These are phyloP conservation scores for Chrysosporium queenslandicum DNA, from an alignment of 2,329 filamentous ascomycete genomes.

Conservation along the genomic window DNA sequence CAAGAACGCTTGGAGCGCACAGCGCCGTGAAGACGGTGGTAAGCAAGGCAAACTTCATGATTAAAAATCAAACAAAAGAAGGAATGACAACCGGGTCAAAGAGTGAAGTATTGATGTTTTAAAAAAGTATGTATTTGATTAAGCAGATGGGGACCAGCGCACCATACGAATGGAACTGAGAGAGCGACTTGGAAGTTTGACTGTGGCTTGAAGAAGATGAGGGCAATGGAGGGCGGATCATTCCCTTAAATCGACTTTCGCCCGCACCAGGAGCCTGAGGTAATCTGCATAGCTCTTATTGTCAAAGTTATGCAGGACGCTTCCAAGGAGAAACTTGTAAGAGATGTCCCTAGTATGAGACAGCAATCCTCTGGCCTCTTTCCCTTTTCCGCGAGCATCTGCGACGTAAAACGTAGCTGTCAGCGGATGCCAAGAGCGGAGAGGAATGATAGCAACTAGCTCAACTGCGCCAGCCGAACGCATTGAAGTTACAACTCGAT, in stretches of 20 bases:
- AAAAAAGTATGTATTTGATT: conserved; percentile 12
- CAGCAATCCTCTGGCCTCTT: conserved; percentile 2
- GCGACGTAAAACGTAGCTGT: conserved; percentile 17
- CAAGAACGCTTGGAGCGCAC: conserved; percentile 10
- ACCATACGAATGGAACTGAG: conserved; percentile 15
- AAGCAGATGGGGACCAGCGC: conserved; percentile 17
- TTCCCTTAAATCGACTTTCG: conserved; percentile 12
- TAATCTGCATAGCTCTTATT: conserved; percentile 3
- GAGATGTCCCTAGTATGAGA: conserved; percentile 14
- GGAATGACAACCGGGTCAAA: conserved; percentile 15
- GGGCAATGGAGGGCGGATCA: conserved; percentile 8
- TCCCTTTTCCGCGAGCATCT: conserved; percentile 10
- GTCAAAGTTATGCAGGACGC: conserved; percentile 8
- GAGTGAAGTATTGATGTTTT: conserved; percentile 4
- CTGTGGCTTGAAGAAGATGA: conserved; percentile 7
- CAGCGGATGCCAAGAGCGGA: conserved; percentile 6
- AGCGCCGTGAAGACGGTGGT: conserved; percentile 13
- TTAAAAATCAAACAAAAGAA: conserved; percentile 11
- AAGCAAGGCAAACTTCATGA: conserved; percentile 16
- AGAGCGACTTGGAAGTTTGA: conserved; percentile 14
- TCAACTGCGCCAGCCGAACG: not conserved
- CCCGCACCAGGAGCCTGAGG: not conserved
- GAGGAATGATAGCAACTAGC: conserved; percentile 1
- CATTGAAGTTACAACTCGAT: conserved; percentile 12
- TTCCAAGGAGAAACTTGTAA: conserved; percentile 12